Evolutionary conservation across 768 basidiomycete genomes (phyloP).

Genomic region (Pleurotus pulmonarius): DNA sequence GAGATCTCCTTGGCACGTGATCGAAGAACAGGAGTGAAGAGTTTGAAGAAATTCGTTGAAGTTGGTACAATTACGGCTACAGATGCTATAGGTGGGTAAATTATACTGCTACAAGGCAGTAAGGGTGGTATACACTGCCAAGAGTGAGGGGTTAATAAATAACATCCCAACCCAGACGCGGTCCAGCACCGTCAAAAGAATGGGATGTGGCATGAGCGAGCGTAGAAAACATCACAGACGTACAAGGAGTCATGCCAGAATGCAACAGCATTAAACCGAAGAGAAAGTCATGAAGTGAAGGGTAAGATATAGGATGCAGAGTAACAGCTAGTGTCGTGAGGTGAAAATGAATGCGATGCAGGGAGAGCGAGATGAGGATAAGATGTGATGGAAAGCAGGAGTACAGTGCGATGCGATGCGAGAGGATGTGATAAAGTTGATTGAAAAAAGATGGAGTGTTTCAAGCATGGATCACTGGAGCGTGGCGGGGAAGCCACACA

Average conservation of each 20-base stretch:
- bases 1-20: no score
- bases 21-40: no score
- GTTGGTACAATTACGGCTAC: background rate
- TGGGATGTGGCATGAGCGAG: background rate
- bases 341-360: background rate
- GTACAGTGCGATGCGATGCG: background rate
- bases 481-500: constrained; percentile 8
- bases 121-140: background rate
- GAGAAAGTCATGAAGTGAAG: background rate
- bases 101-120: background rate
- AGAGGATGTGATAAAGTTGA: background rate
- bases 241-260: background rate
- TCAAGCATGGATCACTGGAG: background rate
- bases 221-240: background rate
- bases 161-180: background rate
- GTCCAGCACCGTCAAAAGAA: background rate
- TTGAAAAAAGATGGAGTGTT: background rate
- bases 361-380: background rate
- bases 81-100: background rate
- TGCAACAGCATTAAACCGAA: background rate
- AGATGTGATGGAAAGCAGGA: background rate
- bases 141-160: background rate
- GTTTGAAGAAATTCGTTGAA: background rate
- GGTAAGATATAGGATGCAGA: background rate
- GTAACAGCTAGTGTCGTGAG: background rate